Base-by-base conservation (phyloP, 208 protist species). In the Wallacemonas rigidus region DNA sequence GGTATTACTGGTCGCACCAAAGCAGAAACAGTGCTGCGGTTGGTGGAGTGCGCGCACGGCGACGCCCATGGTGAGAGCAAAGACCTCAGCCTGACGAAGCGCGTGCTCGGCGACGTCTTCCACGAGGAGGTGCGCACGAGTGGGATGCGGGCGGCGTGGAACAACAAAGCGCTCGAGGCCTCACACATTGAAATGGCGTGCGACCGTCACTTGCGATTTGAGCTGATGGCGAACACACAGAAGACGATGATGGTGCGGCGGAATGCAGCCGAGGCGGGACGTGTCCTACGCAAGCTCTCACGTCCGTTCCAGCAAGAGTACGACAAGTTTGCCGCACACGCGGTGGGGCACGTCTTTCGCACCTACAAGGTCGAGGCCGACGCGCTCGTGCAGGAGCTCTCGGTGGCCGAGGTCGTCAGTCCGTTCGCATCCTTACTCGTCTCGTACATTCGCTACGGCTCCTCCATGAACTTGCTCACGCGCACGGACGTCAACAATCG, bases 171-270 rank as follows among this genome's bases (percentile, higher is more conserved):
- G 17, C 81, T 97, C 14, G 89, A 97, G 76, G 92, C 92, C 8
- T 95, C 92, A 36, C 89, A 95, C 72, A 86, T 97, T 48, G 92
- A 97, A 69, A 86, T 87, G 73, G 92, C 92, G 44, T 92, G 84
- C 61, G 85, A 90, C 41, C 61, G 82, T n/a, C 86, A 94, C 72
- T 58, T 95, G 2, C 44, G 75, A 11, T 94, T 95, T 76, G 83
- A 93, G 71, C 41, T 84, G 45, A 91, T 97, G 83, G 85, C 82
- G 48, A 93, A 93, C 78, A 81, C 83, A 36, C 77, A 78, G 14
- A 95, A 94, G 74, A 85, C 81, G 68, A 58, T 95, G 26, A 94
- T 94, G 84, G 87, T 94, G 72, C 89, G 92, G 9, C 79, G 86
- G 14, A 85, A 93, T 72, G 74, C 81, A 4, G 76, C 67, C 8